Percentiles rank a stretch among this genome's conserved stretches.
These are phyloP conservation scores for Puya raimondii DNA, from an alignment of 176 grass and related monocot genomes.

Conservation along the genomic window DNA sequence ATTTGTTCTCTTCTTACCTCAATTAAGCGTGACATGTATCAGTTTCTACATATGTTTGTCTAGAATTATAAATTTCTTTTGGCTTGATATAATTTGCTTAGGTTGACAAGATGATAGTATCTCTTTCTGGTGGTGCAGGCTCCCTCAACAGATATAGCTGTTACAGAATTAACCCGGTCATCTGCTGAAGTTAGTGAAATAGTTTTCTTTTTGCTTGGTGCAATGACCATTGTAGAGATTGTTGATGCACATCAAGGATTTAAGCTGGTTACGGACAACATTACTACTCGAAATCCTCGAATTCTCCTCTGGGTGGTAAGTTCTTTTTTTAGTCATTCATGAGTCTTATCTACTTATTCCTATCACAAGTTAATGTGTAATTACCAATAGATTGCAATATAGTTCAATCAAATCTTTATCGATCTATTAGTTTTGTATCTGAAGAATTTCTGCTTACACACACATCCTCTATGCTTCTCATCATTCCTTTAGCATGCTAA, in stretches of 20 bases:
- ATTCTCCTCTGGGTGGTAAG: conserved; percentile 96
- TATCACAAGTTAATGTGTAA: background rate
- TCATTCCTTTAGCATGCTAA: background rate
- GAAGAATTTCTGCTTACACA: background rate
- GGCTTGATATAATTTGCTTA: conserved; percentile 4
- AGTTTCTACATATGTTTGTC: conserved; percentile 1
- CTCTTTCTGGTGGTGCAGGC: conserved; percentile 41
- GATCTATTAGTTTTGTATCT: background rate
- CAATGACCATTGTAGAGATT: conserved; percentile 99
- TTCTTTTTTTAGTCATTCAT: conserved; percentile 10
- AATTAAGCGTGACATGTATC: background rate
- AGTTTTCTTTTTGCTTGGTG: conserved; percentile 96
- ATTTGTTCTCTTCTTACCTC: background rate
- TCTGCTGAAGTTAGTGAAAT: conserved; percentile 94
- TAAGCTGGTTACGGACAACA: conserved; percentile 92
- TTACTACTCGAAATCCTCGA: conserved; percentile 79
- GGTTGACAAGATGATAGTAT: conserved; percentile 5
- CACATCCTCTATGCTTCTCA: background rate
- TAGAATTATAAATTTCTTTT: conserved; percentile 12
- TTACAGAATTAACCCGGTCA: conserved; percentile 61
- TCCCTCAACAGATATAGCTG: conserved; percentile 68
- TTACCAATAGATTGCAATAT: no score
- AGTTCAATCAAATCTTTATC: no score
- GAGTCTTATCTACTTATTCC: background rate
- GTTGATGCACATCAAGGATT: conserved; percentile 99